These are phyloP conservation scores for Hemisphaericaspora xylanilytica DNA, from an alignment of 1,139 yeast species.

Conservation along the genomic window DNA sequence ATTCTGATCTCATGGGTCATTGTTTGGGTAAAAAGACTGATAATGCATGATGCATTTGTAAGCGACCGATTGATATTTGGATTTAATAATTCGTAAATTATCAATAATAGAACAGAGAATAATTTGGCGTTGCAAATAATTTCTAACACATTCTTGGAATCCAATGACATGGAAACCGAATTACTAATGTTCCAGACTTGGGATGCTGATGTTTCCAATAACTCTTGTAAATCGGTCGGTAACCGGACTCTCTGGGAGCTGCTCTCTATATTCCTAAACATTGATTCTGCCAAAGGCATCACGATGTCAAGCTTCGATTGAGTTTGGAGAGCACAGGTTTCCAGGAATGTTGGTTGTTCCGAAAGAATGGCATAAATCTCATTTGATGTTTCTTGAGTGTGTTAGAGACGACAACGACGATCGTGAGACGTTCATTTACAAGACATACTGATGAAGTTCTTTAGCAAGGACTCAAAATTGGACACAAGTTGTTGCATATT, in stretches of 20 bases:
- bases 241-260: conserved; percentile 5
- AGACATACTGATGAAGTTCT: conserved; percentile 11
- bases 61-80: conserved; percentile 16
- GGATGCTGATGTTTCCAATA: conserved; percentile 18
- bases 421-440: background rate
- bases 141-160: conserved; percentile 13
- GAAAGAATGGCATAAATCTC: conserved; percentile 9
- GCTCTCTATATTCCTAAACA: conserved; percentile 7
- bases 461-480: conserved; percentile 8
- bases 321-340: conserved; percentile 6
- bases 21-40: conserved; percentile 15
- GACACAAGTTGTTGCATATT: conserved; percentile 11
- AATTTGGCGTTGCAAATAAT: conserved; percentile 14
- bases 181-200: conserved; percentile 24
- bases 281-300: conserved; percentile 11
- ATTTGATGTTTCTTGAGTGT: conserved; percentile 9
- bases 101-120: conserved; percentile 20
- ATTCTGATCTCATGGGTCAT: conserved; percentile 8
- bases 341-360: conserved; percentile 3
- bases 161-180: conserved; percentile 13
- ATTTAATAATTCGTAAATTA: conserved; percentile 19
- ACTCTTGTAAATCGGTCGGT: conserved; percentile 7
- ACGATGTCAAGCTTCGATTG: conserved; percentile 10
- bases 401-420: background rate
- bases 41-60: conserved; percentile 19